These are phyloP conservation scores for Talaromyces sp. DNA, from an alignment of 2,329 filamentous ascomycete genomes.

Conservation along the genomic window DNA sequence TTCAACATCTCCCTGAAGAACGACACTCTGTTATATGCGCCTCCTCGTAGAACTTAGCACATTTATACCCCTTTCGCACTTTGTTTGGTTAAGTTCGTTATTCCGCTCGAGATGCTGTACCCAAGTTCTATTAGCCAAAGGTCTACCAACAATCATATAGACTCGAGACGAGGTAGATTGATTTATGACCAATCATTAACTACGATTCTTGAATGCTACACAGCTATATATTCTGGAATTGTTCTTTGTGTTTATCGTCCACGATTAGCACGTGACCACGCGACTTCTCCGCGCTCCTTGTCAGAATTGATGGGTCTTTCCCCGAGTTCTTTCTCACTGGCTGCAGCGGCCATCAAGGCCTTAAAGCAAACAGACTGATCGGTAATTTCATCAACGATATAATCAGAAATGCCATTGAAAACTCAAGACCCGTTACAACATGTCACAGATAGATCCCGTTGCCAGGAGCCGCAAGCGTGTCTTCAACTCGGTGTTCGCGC, in stretches of 20 bases:
- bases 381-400: no score
- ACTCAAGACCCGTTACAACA: conserved; percentile 16
- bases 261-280: conserved; percentile 13
- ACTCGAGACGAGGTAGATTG: not conserved
- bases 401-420: conserved; percentile 12
- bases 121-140: conserved; percentile 1
- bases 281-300: conserved; percentile 8
- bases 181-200: not conserved
- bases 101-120: not conserved
- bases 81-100: not conserved
- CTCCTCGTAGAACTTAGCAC: not conserved
- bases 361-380: not conserved
- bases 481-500: conserved; percentile 41
- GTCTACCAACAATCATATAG: not conserved
- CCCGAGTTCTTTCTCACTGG: not conserved
- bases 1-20: not conserved
- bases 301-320: not conserved
- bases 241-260: not conserved
- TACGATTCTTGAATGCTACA: not conserved
- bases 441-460: conserved; percentile 23
- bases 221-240: not conserved
- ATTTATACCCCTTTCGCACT: conserved; percentile 7
- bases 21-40: conserved; percentile 1
- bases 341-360: not conserved
- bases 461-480: conserved; percentile 35